Evolutionary conservation across 306 rosid genomes (phyloP).

Genomic region (Dicorynia guianensis): DNA sequence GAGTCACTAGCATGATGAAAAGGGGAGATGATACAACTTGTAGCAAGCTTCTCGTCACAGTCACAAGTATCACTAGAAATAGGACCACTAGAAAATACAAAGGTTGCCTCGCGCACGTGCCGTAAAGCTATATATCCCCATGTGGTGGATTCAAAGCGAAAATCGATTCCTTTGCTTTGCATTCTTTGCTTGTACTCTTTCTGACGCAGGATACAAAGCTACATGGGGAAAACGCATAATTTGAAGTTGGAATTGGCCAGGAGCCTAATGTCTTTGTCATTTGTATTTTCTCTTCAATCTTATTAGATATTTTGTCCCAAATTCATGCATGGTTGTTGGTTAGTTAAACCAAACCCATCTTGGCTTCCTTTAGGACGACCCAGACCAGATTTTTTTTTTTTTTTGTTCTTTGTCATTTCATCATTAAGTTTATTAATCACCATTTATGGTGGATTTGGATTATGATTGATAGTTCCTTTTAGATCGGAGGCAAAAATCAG

Average conservation of each 20-base stretch:
- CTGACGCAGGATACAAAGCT: neutral
- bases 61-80: conserved; percentile 32
- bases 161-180: conserved; percentile 16
- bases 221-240: neutral
- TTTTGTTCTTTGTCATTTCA: conserved; percentile 28
- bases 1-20: conserved; percentile 33
- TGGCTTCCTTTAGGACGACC: conserved; percentile 19
- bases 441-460: conserved; percentile 28
- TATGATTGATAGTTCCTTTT: conserved; percentile 29
- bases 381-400: conserved; percentile 18
- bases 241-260: neutral
- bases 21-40: conserved; percentile 34
- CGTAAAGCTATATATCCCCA: neutral
- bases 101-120: conserved; percentile 42
- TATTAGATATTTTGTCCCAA: neutral
- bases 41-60: conserved; percentile 40
- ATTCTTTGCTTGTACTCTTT: conserved; percentile 47
- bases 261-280: neutral
- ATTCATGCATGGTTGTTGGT: conserved; percentile 40
- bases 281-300: conserved; percentile 1
- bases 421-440: conserved; percentile 34
- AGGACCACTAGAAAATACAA: conserved; percentile 44
- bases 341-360: conserved; percentile 43
- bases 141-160: neutral
- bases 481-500: conserved; percentile 30